Conservation (phyloP, 768 basidiomycete genomes). For the Thelephora aurantiotincta region DNA sequence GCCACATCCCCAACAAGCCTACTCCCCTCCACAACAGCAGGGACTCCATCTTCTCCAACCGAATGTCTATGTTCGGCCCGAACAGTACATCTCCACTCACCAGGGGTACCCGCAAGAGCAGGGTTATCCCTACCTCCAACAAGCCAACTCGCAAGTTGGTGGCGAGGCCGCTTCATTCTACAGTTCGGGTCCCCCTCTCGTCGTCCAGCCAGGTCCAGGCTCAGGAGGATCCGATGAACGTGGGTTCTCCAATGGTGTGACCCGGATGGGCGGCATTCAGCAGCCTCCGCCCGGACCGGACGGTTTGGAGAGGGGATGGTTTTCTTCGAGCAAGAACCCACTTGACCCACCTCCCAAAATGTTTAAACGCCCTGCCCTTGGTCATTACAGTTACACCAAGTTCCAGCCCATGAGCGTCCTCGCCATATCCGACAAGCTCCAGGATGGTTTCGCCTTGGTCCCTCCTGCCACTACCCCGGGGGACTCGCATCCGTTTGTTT, state of each 20-base stretch:
- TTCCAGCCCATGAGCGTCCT: conserved; percentile 20
- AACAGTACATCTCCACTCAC: too few species aligned
- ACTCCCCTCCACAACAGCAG: too few species aligned
- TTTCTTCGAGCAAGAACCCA: conserved; percentile 18
- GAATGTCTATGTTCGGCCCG: too few species aligned
- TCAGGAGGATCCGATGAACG: neutral
- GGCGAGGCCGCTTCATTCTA: too few species aligned
- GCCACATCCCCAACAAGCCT: too few species aligned
- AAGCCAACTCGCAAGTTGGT: too few species aligned
- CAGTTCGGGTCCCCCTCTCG: too few species aligned
- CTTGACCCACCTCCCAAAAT: conserved; percentile 8
- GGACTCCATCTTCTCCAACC: too few species aligned
- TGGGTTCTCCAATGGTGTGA: neutral
- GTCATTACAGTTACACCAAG: neutral
- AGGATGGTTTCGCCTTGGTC: conserved; percentile 28
- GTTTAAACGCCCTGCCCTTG: conserved; percentile 6
- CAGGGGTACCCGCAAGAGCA: too few species aligned
- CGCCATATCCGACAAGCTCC: conserved; percentile 19
- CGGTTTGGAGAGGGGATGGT: conserved; percentile 4
- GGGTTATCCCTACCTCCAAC: too few species aligned
- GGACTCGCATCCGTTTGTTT: conserved; percentile 30
- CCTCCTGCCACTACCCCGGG: conserved; percentile 23
- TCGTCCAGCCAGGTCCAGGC: too few species aligned
- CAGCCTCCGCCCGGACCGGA: neutral
- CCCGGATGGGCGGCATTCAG: neutral